These are phyloP conservation scores for Penicillium sp. DNA, from an alignment of 2,329 filamentous ascomycete genomes.

Conservation along the genomic window DNA sequence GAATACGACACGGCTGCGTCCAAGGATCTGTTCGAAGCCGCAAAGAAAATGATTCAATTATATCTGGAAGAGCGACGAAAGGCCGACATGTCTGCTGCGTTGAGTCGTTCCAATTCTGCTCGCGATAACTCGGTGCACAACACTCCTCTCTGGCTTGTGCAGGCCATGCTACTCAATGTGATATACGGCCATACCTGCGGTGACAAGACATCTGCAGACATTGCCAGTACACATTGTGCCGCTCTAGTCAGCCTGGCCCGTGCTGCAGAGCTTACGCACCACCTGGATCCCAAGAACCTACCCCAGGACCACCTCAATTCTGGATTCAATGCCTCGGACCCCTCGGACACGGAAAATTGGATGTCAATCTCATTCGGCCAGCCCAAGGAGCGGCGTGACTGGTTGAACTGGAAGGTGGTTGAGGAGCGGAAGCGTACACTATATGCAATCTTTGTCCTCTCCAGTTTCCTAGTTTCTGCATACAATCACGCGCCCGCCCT, in stretches of 20 bases:
- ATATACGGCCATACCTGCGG: constrained; percentile 95
- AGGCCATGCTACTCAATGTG: constrained; percentile 94
- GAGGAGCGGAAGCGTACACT: constrained; percentile 94
- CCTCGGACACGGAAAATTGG: constrained; percentile 46
- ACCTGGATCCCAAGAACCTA: constrained; percentile 43
- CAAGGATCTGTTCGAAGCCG: constrained; percentile 84
- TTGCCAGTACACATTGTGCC: constrained; percentile 88
- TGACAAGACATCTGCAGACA: constrained; percentile 87
- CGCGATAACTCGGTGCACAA: constrained; percentile 69
- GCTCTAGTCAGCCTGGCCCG: constrained; percentile 88
- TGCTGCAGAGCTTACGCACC: constrained; percentile 73
- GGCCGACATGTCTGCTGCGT: constrained; percentile 70
- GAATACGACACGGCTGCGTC: constrained; percentile 80
- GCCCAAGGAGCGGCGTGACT: constrained; percentile 59
- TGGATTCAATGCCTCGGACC: constrained; percentile 60
- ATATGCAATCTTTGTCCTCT: constrained; percentile 87
- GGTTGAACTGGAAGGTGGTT: constrained; percentile 83
- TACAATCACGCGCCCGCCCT: constrained; percentile 92
- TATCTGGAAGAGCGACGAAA: constrained; percentile 91
- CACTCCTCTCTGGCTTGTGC: constrained; percentile 89
- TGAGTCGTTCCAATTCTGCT: constrained; percentile 56
- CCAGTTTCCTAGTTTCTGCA: constrained; percentile 84
- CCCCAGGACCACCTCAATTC: constrained; percentile 49
- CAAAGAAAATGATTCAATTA: constrained; percentile 92
- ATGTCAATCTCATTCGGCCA: constrained; percentile 39